Conservation (phyloP, 495 filamentous ascomycete genomes). For the Lophiostoma macrostomum region DNA sequence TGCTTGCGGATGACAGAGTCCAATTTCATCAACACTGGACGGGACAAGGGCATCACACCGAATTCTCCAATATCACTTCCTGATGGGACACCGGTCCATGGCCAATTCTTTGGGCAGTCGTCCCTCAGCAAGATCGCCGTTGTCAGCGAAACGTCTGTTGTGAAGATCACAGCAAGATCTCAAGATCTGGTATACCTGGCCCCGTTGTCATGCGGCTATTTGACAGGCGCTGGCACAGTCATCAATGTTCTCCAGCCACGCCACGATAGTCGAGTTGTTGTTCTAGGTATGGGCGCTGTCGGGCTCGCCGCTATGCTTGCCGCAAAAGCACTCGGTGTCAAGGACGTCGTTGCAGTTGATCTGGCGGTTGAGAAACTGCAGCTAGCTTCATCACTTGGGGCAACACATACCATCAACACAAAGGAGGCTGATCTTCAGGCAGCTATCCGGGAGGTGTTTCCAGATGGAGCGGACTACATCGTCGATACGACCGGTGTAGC, state of each 20-base stretch:
- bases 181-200: neutral
- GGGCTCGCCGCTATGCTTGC: neutral
- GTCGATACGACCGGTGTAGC: neutral
- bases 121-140: neutral
- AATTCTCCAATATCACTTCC: too few relatives aligned
- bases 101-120: too few relatives aligned
- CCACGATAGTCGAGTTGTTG: neutral
- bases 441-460: neutral
- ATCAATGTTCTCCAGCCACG: neutral
- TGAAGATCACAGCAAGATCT: neutral
- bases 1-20: too few relatives aligned
- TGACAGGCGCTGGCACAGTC: neutral
- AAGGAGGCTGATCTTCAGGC: neutral
- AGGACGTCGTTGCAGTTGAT: neutral
- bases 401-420: neutral
- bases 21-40: too few relatives aligned
- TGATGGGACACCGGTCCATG: too few relatives aligned
- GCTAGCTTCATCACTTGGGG: neutral
- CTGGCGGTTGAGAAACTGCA: neutral
- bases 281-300: neutral
- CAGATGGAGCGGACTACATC: neutral
- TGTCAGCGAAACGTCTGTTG: neutral
- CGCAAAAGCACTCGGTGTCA: neutral
- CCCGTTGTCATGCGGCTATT: neutral
- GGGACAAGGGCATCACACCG: neutral